Evolutionary conservation across 331 rosid species (phyloP).

Genomic region (Erythrophleum ivorense): DNA sequence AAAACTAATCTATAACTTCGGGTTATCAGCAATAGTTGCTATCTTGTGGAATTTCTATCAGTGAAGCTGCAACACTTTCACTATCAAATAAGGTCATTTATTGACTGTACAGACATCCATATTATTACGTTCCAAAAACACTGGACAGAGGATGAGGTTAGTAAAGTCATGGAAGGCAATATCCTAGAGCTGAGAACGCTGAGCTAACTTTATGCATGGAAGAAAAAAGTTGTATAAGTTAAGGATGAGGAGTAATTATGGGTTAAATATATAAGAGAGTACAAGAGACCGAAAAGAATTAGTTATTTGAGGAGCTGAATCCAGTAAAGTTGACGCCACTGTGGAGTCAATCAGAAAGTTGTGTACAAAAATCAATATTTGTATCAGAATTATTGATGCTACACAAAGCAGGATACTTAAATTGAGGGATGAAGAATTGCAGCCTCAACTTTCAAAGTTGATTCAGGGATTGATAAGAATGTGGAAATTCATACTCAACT

Average conservation of each 20-base stretch:
- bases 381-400: constrained; percentile 73
- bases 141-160: too few relatives aligned
- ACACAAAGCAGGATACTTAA: constrained; percentile 74
- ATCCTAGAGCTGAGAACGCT: too few relatives aligned
- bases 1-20: too few relatives aligned
- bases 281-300: constrained; percentile 73
- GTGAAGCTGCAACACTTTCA: too few relatives aligned
- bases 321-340: constrained; percentile 80
- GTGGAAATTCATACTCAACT: constrained; percentile 91
- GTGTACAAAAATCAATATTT: constrained; percentile 78
- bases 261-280: constrained; percentile 68
- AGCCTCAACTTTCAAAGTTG: constrained; percentile 81
- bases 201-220: too few relatives aligned
- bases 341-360: constrained; percentile 71
- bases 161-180: too few relatives aligned
- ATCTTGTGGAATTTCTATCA: too few relatives aligned
- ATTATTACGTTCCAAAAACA: too few relatives aligned
- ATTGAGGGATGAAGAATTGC: constrained; percentile 89
- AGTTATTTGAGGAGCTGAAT: constrained; percentile 84
- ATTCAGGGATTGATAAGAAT: constrained; percentile 86
- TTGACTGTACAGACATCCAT: too few relatives aligned
- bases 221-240: too few relatives aligned
- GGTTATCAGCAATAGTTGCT: too few relatives aligned
- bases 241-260: constrained; percentile 93
- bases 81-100: too few relatives aligned